These are phyloP conservation scores for Magnolia changhungtana DNA, from an alignment of 164 flowering plant species.

Conservation along the genomic window DNA sequence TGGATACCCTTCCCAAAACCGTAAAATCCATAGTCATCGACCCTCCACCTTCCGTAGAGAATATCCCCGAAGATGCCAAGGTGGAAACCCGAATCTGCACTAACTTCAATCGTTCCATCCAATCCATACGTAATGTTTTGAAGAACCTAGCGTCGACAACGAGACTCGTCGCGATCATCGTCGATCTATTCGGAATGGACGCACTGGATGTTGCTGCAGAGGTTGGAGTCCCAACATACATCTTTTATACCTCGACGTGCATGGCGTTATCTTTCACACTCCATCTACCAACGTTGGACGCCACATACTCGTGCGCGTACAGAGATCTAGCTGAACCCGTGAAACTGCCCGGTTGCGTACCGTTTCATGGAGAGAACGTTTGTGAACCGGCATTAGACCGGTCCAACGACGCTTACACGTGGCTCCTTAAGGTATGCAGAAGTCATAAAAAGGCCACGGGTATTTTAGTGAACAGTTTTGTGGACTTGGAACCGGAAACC, in stretches of 20 bases:
- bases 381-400: constrained; percentile 30
- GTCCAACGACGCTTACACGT: constrained; percentile 19
- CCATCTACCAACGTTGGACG: constrained; percentile 32
- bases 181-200: constrained; percentile 39
- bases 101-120: constrained; percentile 32
- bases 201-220: constrained; percentile 37
- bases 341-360: constrained; percentile 33
- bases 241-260: constrained; percentile 40
- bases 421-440: constrained; percentile 18
- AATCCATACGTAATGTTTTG: constrained; percentile 27
- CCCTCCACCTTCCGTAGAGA: constrained; percentile 24
- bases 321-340: constrained; percentile 29
- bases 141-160: neutral
- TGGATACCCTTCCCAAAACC: constrained; percentile 24
- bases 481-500: constrained; percentile 23
- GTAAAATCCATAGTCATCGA: constrained; percentile 19
- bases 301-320: constrained; percentile 22
- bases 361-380: constrained; percentile 25
- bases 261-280: constrained; percentile 26
- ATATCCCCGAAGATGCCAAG: constrained; percentile 18
- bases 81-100: constrained; percentile 29
- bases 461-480: constrained; percentile 29
- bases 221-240: constrained; percentile 23
- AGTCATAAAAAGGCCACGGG: constrained; percentile 21
- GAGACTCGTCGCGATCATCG: constrained; percentile 26